A percentile compares a stretch with the other conserved stretches of the same genome.
phyloP scores from a whole-genome alignment of 1,139 yeast species.

The Blastobotrys petasosporus region DNA sequence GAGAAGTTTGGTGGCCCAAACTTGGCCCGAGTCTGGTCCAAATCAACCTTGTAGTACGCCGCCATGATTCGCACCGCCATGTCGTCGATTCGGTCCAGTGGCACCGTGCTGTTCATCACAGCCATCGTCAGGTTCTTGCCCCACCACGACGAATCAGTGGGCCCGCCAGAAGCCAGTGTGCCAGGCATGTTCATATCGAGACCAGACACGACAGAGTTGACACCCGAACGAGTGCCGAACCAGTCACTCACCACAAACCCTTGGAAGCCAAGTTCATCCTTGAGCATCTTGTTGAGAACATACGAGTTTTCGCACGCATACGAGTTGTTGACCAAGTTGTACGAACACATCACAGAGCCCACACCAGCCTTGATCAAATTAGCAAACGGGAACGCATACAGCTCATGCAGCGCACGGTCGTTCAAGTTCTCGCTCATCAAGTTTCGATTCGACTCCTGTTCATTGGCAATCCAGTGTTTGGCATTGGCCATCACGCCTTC shows the following conservation, averaged over 20 bases:
- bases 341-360: slow-evolving; percentile 59
- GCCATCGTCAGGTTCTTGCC: slow-evolving; percentile 53
- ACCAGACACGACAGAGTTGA: slow-evolving; percentile 53
- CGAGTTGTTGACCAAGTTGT: slow-evolving; percentile 52
- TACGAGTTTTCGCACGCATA: slow-evolving; percentile 59
- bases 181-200: slow-evolving; percentile 69
- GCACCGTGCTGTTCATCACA: slow-evolving; percentile 50
- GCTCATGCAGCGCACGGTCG: slow-evolving; percentile 58
- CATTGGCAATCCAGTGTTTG: slow-evolving; percentile 54
- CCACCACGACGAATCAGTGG: slow-evolving; percentile 51
- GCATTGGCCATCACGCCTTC: slow-evolving; percentile 53
- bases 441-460: slow-evolving; percentile 55
- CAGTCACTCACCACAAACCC: slow-evolving; percentile 64
- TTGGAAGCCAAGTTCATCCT: slow-evolving; percentile 60
- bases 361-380: slow-evolving; percentile 57
- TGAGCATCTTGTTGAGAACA: slow-evolving; percentile 48
- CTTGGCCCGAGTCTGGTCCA: slow-evolving; percentile 22
- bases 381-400: slow-evolving; percentile 63
- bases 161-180: slow-evolving; percentile 45
- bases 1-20: slow-evolving; percentile 50
- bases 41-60: slow-evolving; percentile 42
- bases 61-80: slow-evolving; percentile 58
- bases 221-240: slow-evolving; percentile 59
- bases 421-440: slow-evolving; percentile 47
- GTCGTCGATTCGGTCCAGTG: slow-evolving; percentile 52